These are phyloP conservation scores for Neostapfia colusana DNA, from an alignment of 176 grass and related monocot species.

Conservation along the genomic window DNA sequence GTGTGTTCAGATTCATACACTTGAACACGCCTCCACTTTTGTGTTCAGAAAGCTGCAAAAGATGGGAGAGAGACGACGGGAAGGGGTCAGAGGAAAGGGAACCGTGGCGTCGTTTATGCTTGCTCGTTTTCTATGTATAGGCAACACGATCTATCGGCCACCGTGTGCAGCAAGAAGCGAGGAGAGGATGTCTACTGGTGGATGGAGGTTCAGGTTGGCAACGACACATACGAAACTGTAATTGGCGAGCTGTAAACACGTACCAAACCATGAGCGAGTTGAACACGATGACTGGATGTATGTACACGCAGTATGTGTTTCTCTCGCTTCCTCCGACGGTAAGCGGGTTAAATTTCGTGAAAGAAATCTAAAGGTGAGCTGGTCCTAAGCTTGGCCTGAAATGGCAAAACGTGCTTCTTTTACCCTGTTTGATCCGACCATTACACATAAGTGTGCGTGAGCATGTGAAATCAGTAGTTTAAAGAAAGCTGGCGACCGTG, in stretches of 20 bases:
- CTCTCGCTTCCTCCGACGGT: not conserved
- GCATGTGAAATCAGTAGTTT: too few species aligned
- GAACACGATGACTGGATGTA: too few species aligned
- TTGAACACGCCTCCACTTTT: slow-evolving; percentile 37
- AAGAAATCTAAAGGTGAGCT: slow-evolving; percentile 11
- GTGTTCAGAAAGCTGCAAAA: slow-evolving; percentile 2
- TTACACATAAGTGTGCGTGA: too few species aligned
- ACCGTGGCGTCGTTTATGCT: slow-evolving; percentile 23
- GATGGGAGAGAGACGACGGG: slow-evolving; percentile 24
- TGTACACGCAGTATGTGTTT: not conserved
- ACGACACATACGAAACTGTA: not conserved
- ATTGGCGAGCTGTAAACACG: not conserved
- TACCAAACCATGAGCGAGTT: not conserved
- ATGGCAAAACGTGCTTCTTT: not conserved
- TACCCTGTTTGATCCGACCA: not conserved
- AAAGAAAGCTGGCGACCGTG: not conserved
- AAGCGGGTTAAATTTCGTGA: not conserved
- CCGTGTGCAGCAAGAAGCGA: not conserved
- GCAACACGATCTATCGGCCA: slow-evolving; percentile 17
- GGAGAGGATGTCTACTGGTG: not conserved
- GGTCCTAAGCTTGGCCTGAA: not conserved
- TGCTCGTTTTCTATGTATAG: slow-evolving; percentile 24
- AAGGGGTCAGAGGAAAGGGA: slow-evolving; percentile 5
- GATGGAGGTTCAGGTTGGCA: slow-evolving; percentile 15
- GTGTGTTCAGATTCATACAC: slow-evolving; percentile 28